Conservation (phyloP, 306 rosid species). For the Trifolium dubium region DNA sequence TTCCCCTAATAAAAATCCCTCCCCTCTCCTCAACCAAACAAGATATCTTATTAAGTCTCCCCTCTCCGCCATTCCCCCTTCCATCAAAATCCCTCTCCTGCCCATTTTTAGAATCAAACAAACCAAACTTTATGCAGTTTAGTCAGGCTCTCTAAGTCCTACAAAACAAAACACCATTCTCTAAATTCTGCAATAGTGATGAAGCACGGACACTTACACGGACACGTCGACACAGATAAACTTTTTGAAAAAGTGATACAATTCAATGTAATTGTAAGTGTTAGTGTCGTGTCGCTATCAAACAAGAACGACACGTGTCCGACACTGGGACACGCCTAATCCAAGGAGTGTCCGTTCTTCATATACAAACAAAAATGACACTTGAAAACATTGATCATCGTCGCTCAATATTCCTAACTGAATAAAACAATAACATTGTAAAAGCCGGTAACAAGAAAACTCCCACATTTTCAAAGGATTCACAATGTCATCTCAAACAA, state of each 20-base stretch:
- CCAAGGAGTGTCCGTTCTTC: too few relatives aligned
- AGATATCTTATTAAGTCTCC: background rate
- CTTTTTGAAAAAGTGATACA: too few relatives aligned
- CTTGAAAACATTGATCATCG: slow-evolving; percentile 17
- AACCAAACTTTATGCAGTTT: background rate
- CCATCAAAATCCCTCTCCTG: background rate
- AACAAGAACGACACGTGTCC: too few relatives aligned
- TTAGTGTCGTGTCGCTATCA: too few relatives aligned
- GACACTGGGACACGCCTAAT: too few relatives aligned
- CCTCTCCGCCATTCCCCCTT: background rate
- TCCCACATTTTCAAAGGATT: background rate
- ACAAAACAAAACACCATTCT: slow-evolving; percentile 27
- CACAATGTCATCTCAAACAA: slow-evolving; percentile 1
- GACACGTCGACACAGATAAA: too few relatives aligned
- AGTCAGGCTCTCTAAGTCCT: background rate
- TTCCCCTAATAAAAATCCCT: background rate
- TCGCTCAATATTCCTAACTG: slow-evolving; percentile 8
- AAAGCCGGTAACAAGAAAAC: background rate
- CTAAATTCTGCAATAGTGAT: background rate
- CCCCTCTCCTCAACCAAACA: background rate
- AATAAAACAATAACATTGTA: background rate
- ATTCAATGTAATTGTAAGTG: too few relatives aligned
- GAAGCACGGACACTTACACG: too few relatives aligned
- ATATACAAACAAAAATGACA: slow-evolving; percentile 8
- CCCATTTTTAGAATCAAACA: background rate